Evolutionary conservation across 1,284 basidiomycete genomes (phyloP).

Genomic region (Laetiporus sulphureus): DNA sequence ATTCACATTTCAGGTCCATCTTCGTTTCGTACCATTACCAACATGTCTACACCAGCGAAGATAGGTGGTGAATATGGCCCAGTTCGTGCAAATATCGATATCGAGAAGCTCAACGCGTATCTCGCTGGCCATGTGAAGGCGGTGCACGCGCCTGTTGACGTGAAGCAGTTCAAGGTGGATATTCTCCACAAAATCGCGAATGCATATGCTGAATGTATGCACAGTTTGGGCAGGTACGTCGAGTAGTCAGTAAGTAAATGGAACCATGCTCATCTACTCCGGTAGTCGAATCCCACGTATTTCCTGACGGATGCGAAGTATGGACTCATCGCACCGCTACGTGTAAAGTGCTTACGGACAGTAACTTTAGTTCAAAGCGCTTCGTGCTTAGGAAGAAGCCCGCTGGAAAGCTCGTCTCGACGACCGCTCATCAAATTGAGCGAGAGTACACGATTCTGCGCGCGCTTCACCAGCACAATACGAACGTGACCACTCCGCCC

Average conservation of each 20-base stretch:
- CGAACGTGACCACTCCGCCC: slow-evolving; percentile 39
- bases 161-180: slow-evolving; percentile 90
- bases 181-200: not conserved
- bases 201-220: not conserved
- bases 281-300: slow-evolving; percentile 91
- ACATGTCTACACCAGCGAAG: slow-evolving; percentile 29
- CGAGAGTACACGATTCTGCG: slow-evolving; percentile 82
- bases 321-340: not conserved
- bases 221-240: slow-evolving; percentile 73
- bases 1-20: no score
- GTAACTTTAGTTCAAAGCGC: slow-evolving; percentile 40
- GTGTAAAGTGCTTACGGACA: not conserved
- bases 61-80: slow-evolving; percentile 71
- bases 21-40: no score
- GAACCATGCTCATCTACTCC: slow-evolving; percentile 1
- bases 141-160: slow-evolving; percentile 62
- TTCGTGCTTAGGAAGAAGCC: slow-evolving; percentile 93
- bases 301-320: slow-evolving; percentile 75
- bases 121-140: slow-evolving; percentile 50
- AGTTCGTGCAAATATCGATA: slow-evolving; percentile 66
- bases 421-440: slow-evolving; percentile 92
- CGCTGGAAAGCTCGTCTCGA: slow-evolving; percentile 78
- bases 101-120: slow-evolving; percentile 63
- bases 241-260: not conserved
- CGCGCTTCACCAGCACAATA: slow-evolving; percentile 73